These are phyloP conservation scores for Fraxinus sp. DNA, from an alignment of 305 asterid species.

Conservation along the genomic window DNA sequence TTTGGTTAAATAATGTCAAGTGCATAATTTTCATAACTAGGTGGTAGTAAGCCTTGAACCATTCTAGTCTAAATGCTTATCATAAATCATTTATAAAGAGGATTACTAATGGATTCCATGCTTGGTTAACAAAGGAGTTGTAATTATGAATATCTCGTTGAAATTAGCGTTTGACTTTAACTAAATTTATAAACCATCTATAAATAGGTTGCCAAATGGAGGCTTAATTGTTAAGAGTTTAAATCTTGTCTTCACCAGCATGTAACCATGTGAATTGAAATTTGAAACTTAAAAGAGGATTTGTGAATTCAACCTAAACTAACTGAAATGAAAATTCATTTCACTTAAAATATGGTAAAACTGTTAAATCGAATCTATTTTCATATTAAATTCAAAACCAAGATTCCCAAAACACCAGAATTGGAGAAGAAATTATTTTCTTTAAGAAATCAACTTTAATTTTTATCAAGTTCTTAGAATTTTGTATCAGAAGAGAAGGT, in stretches of 20 bases:
- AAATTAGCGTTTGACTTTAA: not conserved
- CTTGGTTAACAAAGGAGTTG: not conserved
- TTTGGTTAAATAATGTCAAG: not conserved
- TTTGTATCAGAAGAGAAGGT: not conserved
- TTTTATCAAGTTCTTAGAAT: not conserved
- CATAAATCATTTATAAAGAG: not conserved
- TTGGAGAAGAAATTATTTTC: not conserved
- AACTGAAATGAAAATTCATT: not conserved
- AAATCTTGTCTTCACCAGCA: not conserved
- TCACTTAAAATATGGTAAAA: not conserved
- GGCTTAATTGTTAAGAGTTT: not conserved
- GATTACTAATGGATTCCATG: not conserved
- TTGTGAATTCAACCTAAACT: not conserved
- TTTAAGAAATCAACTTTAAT: not conserved
- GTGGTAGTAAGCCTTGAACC: not conserved
- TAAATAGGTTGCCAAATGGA: not conserved
- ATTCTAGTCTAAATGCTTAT: not conserved
- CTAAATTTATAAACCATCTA: not conserved
- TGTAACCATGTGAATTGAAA: not conserved
- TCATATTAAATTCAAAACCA: not conserved
- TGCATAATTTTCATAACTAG: not conserved
- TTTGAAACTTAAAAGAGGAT: not conserved
- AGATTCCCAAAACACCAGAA: not conserved
- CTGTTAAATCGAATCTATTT: not conserved
- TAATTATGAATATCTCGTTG: not conserved